phyloP scores from a whole-genome alignment of 2,329 filamentous ascomycete genomes.

The Penicillium crustosum region DNA sequence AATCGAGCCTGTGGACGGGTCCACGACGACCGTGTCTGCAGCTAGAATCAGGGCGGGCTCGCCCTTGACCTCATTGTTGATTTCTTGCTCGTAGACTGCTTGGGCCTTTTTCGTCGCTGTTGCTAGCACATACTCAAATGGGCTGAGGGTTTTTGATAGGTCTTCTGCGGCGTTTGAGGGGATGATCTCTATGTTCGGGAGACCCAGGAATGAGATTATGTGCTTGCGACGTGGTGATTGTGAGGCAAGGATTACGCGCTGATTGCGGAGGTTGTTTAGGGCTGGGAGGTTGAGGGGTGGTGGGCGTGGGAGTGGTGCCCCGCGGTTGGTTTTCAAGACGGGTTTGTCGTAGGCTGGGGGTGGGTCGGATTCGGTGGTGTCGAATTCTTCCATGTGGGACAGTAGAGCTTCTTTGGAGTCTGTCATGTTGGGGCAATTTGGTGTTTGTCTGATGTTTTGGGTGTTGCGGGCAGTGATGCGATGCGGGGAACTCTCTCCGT shows the following conservation, averaged over 20 bases:
- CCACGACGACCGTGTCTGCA: slow-evolving; percentile 85
- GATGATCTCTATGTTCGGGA: slow-evolving; percentile 77
- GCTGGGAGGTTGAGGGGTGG: slow-evolving; percentile 75
- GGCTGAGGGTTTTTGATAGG: slow-evolving; percentile 74
- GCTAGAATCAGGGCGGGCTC: slow-evolving; percentile 85
- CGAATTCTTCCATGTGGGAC: slow-evolving; percentile 13
- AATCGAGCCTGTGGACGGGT: slow-evolving; percentile 68
- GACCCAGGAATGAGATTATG: slow-evolving; percentile 75
- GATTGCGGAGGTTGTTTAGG: slow-evolving; percentile 70
- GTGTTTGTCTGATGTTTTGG: slow-evolving; percentile 2
- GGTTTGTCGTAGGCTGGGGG: slow-evolving; percentile 39
- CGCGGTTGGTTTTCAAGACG: slow-evolving; percentile 19
- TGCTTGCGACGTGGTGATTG: slow-evolving; percentile 81
- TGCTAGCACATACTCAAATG: slow-evolving; percentile 86
- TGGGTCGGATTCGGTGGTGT: slow-evolving; percentile 21
- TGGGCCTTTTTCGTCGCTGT: slow-evolving; percentile 84
- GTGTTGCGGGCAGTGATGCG: neutral
- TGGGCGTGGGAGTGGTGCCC: slow-evolving; percentile 37
- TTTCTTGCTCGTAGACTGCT: slow-evolving; percentile 64
- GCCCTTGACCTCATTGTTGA: slow-evolving; percentile 55
- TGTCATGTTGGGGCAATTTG: slow-evolving; percentile 21
- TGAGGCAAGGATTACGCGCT: slow-evolving; percentile 85
- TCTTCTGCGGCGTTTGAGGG: slow-evolving; percentile 84
- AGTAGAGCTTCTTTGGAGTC: slow-evolving; percentile 34
- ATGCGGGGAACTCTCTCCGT: neutral